Percentiles rank a stretch among this genome's conserved stretches.
Conservation (phyloP, 805 yeast genomes). For the Zygosaccharomyces bailii region DNA sequence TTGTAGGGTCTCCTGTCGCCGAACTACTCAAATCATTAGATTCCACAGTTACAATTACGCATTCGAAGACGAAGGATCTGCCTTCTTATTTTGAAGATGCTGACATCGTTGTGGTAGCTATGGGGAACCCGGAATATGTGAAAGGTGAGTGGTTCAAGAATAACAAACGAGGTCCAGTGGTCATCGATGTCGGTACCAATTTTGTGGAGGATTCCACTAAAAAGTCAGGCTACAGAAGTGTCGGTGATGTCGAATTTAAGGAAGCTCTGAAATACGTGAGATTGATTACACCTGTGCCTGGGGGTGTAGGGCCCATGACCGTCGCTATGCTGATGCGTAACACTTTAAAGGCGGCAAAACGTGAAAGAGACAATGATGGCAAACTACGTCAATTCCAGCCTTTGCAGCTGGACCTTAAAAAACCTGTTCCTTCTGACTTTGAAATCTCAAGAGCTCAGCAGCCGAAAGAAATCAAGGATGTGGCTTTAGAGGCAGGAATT, state of each 20-base stretch:
- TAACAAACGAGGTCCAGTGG: conserved; percentile 50
- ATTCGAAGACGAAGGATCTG: conserved; percentile 65
- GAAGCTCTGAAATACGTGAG: conserved; percentile 41
- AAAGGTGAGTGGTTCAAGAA: conserved; percentile 70
- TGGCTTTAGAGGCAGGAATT: conserved; percentile 68
- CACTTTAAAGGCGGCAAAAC: conserved; percentile 65
- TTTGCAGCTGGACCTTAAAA: conserved; percentile 51
- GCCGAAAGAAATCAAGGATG: conserved; percentile 65
- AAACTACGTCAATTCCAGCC: conserved; percentile 41
- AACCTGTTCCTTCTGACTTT: conserved; percentile 78
- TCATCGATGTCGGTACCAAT: conserved; percentile 82
- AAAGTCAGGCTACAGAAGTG: conserved; percentile 67
- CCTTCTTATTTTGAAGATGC: conserved; percentile 60
- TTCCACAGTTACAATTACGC: conserved; percentile 86
- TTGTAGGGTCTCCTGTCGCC: conserved; percentile 93
- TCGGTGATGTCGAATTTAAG: conserved; percentile 73
- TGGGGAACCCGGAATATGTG: conserved; percentile 68
- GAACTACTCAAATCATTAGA: conserved; percentile 73
- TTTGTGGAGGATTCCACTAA: conserved; percentile 61
- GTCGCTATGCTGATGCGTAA: conserved; percentile 77
- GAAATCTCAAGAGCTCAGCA: conserved; percentile 73
- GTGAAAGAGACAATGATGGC: conserved; percentile 32
- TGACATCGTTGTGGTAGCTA: conserved; percentile 80
- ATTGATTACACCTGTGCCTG: conserved; percentile 82
- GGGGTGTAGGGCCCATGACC: conserved; percentile 92